These are phyloP conservation scores for Boeremia lycopersici DNA, from an alignment of 2,329 filamentous ascomycete genomes.

Conservation along the genomic window DNA sequence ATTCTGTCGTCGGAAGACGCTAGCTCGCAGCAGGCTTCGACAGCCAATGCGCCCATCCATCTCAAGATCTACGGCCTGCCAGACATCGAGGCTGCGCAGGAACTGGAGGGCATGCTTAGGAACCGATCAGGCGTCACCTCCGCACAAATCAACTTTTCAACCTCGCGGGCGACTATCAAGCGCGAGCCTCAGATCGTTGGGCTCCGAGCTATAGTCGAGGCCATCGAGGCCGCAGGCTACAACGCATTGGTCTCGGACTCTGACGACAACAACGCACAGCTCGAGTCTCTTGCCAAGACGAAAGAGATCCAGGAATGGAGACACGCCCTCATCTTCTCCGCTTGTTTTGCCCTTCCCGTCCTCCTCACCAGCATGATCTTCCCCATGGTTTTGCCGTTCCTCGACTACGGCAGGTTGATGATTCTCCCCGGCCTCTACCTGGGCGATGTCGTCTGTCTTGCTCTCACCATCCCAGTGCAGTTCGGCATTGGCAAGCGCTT, in stretches of 20 bases:
- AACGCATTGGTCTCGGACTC: constrained; percentile 89
- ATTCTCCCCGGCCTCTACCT: constrained; percentile 79
- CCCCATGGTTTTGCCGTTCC: constrained; percentile 77
- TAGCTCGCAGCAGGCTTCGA: constrained; percentile 57
- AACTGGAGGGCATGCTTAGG: constrained; percentile 71
- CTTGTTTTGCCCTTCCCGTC: constrained; percentile 85
- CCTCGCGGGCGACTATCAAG: constrained; percentile 73
- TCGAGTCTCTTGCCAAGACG: constrained; percentile 95
- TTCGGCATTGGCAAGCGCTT: constrained; percentile 96
- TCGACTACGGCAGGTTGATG: constrained; percentile 78
- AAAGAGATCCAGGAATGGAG: constrained; percentile 95
- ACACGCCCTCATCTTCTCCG: constrained; percentile 76
- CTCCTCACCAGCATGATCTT: constrained; percentile 92
- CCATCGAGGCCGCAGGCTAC: constrained; percentile 79
- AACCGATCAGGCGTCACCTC: constrained; percentile 73
- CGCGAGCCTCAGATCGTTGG: constrained; percentile 76
- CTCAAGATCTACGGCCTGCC: constrained; percentile 84
- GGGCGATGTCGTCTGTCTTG: constrained; percentile 82
- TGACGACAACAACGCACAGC: constrained; percentile 94
- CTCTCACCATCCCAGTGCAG: constrained; percentile 89
- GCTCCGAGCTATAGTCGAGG: constrained; percentile 80
- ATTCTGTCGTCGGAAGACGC: constrained; percentile 78
- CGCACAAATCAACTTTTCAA: constrained; percentile 75
- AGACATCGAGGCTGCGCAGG: constrained; percentile 72
- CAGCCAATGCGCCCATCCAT: constrained; percentile 67